phyloP scores from a whole-genome alignment of 768 basidiomycete genomes.

The Tricholoma sp. region DNA sequence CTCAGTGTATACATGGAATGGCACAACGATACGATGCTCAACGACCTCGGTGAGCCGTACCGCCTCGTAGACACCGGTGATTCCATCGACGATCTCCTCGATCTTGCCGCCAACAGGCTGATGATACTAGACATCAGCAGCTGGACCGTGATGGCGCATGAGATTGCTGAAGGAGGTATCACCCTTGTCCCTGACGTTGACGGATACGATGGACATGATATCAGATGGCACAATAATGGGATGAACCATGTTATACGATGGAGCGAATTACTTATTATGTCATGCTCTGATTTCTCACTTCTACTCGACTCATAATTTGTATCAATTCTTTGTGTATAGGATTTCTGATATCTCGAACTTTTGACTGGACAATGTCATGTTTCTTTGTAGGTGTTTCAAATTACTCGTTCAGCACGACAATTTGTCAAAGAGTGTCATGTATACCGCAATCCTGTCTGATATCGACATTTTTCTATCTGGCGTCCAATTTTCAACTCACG shows the following conservation, averaged over 20 bases:
- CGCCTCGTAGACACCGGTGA: neutral
- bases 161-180: slow-evolving; percentile 1
- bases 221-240: slow-evolving; percentile 1
- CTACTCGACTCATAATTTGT: neutral
- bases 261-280: neutral
- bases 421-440: too few species aligned
- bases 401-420: too few species aligned
- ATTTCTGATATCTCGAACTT: too few species aligned
- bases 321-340: too few species aligned
- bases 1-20: slow-evolving; percentile 4
- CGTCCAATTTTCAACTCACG: too few species aligned
- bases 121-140: slow-evolving; percentile 3
- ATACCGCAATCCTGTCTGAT: too few species aligned
- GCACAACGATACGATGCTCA: slow-evolving; percentile 2
- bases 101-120: slow-evolving; percentile 3
- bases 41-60: neutral
- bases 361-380: too few species aligned
- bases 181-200: neutral
- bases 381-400: too few species aligned
- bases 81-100: slow-evolving; percentile 1
- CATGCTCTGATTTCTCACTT: neutral
- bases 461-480: too few species aligned
- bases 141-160: slow-evolving; percentile 1
- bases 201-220: neutral
- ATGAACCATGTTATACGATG: slow-evolving; percentile 3